These are phyloP conservation scores for Lepiota subincarnata DNA, from an alignment of 768 basidiomycete genomes.

Conservation along the genomic window DNA sequence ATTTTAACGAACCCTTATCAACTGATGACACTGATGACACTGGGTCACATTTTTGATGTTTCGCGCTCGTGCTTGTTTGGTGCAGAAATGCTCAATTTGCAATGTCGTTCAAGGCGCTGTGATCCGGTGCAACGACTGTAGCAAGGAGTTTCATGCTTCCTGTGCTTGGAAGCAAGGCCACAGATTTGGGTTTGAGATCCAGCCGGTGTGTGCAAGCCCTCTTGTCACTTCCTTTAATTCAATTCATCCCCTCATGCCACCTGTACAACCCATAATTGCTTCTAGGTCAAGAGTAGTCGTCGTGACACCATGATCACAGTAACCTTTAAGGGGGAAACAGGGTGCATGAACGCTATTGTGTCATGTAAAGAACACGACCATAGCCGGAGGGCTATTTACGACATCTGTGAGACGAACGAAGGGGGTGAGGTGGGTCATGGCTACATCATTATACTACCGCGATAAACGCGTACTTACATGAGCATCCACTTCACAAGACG, in stretches of 20 bases:
- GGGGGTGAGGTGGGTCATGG: constrained; percentile 63
- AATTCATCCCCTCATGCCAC: not conserved
- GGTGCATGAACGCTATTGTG: constrained; percentile 73
- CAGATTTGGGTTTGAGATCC: constrained; percentile 91
- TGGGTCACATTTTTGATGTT: not conserved
- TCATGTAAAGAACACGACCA: constrained; percentile 76
- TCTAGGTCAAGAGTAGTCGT: constrained; percentile 72
- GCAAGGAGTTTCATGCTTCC: constrained; percentile 75
- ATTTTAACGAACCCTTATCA: not conserved
- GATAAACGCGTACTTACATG: not conserved
- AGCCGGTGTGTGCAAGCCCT: constrained; percentile 50
- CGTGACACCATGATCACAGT: constrained; percentile 62
- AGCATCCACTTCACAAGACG: constrained; percentile 46
- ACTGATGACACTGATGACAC: not conserved
- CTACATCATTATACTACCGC: not conserved
- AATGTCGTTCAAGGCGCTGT: constrained; percentile 70
- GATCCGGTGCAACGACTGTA: constrained; percentile 80
- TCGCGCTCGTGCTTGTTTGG: not conserved
- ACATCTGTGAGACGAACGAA: constrained; percentile 82
- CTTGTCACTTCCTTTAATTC: not conserved
- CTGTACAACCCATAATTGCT: not conserved
- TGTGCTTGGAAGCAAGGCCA: constrained; percentile 87
- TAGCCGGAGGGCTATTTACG: constrained; percentile 65
- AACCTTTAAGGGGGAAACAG: constrained; percentile 74
- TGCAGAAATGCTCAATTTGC: constrained; percentile 75